Percentiles rank a stretch among this genome's conserved stretches.
Conservation (phyloP, 2,329 filamentous ascomycete genomes). For the Aureobasidium zeae region DNA sequence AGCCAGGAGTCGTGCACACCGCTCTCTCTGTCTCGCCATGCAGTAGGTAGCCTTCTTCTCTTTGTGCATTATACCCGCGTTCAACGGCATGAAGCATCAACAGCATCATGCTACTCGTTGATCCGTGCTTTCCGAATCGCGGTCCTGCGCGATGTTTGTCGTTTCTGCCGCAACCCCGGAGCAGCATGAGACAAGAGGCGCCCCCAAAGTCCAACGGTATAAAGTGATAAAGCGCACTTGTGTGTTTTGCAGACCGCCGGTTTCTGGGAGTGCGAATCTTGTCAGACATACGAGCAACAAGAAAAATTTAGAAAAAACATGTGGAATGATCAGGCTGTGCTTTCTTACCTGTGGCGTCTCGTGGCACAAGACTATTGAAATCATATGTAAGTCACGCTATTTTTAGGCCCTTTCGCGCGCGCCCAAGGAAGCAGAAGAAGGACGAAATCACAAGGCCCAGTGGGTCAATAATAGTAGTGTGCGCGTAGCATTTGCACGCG, state of each 20-base stretch:
- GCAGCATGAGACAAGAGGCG: slow-evolving; percentile 14
- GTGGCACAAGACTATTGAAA: slow-evolving; percentile 13
- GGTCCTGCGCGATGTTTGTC: too few species aligned
- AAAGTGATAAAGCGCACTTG: too few species aligned
- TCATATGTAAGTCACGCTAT: neutral
- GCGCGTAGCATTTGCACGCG: slow-evolving; percentile 10
- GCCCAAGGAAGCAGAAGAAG: too few species aligned
- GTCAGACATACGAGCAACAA: too few species aligned
- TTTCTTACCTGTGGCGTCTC: neutral
- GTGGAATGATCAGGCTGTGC: too few species aligned
- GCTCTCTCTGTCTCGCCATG: neutral
- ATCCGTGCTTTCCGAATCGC: too few species aligned
- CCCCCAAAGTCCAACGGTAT: neutral
- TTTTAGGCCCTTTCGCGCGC: slow-evolving; percentile 3
- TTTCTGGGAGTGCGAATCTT: too few species aligned
- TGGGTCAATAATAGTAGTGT: too few species aligned
- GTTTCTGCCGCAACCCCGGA: slow-evolving; percentile 12
- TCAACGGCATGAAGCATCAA: neutral
- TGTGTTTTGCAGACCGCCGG: neutral
- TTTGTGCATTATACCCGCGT: slow-evolving; percentile 4
- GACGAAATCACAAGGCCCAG: slow-evolving; percentile 1
- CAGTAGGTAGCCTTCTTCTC: slow-evolving; percentile 1
- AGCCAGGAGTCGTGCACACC: slow-evolving; percentile 4
- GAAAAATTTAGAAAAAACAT: too few species aligned
- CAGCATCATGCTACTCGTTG: too few species aligned